Base-by-base conservation (phyloP, 345 rosid species). In the Heritiera littoralis region DNA sequence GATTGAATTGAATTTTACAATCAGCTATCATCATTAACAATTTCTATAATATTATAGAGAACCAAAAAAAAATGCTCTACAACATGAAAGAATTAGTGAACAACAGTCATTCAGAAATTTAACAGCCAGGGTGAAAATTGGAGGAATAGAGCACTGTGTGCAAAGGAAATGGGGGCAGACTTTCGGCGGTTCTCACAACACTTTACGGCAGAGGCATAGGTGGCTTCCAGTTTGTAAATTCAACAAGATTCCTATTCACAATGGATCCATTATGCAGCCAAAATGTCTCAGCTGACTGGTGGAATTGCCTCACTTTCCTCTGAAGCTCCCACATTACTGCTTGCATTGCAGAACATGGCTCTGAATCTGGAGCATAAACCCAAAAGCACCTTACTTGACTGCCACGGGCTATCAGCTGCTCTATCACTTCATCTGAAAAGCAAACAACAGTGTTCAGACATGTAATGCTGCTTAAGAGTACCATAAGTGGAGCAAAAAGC, bases 311-410 rank as follows among this genome's bases (percentile, higher is more conserved):
- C 74, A 89, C 94, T 88, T 92, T 96, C 76, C 95, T 90, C 80
- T 94, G 99, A 78, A 96, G 95, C 81, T 96, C 98, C 99, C 97
- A 94, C 78, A 96, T 10, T 77, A 96, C 84, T 76, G 95, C 99
- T 83, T 78, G 85, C 84, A 89, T 90, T 35, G 98, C 93, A 61
- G 98, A 94, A 78, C 99, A 96, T 1, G 81, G 77, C 58, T 87
- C 90, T 0, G 88, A 81, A 58, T 91, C 98, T 45, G 91, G 84
- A 56, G 90, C 89, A 68, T 96, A 96, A 60, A 86, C 95, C 86
- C 93, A 94, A 80, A 96, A 78, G 84, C 99, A 96, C 77, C 97
- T 86, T 18, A 92, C 80, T 82, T 85, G 83, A 80, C 91, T 84
- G 59, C 98, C 98, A 2, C 84, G 88, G 14, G 87, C 86, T 84